Evolutionary conservation across 2,329 filamentous ascomycete species (phyloP), one percentile per base, ranked within the genome.

Genomic region (Pseudomassariella vexata): DNA sequence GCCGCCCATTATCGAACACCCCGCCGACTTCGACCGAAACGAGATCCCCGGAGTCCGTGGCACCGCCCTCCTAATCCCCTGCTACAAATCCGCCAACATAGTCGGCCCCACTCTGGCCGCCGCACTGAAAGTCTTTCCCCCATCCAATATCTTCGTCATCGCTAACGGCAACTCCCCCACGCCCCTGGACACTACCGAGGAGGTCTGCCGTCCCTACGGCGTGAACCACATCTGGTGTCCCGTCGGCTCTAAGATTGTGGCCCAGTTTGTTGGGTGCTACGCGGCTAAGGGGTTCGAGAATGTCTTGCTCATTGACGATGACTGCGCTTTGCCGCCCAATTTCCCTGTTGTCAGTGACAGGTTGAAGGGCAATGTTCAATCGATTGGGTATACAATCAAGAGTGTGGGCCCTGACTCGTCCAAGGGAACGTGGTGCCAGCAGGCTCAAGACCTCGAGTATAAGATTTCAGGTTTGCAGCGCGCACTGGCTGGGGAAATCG

Each of bases 381-480:
- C 63, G 32, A 57, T 70, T 23, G 66, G 66, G 0, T 70, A 70
- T 42, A 67, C 65, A 2, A 68, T 70, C 40, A 67, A 68, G 38
- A 57, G 50, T 4, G 56, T 60, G n/a, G 61, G 60, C 3, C 48
- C 58, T 1, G 42, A 56, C 9, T 49, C 48, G 0, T 47, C 50
- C 9, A 54, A 48, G 23, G 60, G 53, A 6, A 60, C 56, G 5
- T 56, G 48, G 32, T 61, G 59, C 18, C 61, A 65, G 30, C 64
- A 66, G 36, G 65, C 65, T 0, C 67, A 71, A 36, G 66, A 71
- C 44, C 47, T 70, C n/a, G 67, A 71, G 39, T 71, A 71, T 46
- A 70, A 70, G 40, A 51, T 70, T 32, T 62, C 60, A 10, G 67
- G 67, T 5, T 48, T 71, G 3, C 59, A 63, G 31, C 56, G 65